These are phyloP conservation scores for Viola odorata DNA, from an alignment of 345 rosid genomes.

Conservation along the genomic window DNA sequence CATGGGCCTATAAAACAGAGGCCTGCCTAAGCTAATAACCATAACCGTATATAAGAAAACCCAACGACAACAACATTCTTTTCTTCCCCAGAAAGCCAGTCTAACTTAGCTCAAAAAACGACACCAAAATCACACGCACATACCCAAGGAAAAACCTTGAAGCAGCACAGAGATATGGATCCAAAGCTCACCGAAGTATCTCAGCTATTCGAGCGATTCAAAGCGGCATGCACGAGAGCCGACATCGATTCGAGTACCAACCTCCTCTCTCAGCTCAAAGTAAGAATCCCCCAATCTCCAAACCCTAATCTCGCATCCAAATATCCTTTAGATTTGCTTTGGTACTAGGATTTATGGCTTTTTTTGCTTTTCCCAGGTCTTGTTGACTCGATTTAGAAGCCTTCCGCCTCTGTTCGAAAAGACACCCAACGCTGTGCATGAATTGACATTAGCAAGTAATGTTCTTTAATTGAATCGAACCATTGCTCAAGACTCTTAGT, in stretches of 20 bases:
- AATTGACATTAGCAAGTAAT: constrained; percentile 77
- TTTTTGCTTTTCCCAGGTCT: constrained; percentile 42
- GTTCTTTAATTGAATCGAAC: neutral
- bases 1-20: no score
- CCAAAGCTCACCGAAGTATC: constrained; percentile 72
- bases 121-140: neutral
- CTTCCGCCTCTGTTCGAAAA: constrained; percentile 84
- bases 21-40: no score
- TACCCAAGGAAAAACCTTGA: neutral
- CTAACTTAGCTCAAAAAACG: neutral
- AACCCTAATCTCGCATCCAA: constrained; percentile 27
- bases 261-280: constrained; percentile 86
- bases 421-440: constrained; percentile 58
- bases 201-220: constrained; percentile 81
- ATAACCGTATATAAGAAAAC: no score
- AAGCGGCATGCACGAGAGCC: constrained; percentile 68
- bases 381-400: constrained; percentile 67
- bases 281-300: constrained; percentile 9
- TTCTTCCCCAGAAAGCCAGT: no score
- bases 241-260: constrained; percentile 48
- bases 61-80: no score
- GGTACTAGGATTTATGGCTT: neutral
- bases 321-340: neutral
- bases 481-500: no score
- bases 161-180: constrained; percentile 52